Percentiles rank a stretch among this genome's conserved stretches.
Evolutionary conservation across 305 asterid species (phyloP).

Genomic region (Caryopteris hybrid): DNA sequence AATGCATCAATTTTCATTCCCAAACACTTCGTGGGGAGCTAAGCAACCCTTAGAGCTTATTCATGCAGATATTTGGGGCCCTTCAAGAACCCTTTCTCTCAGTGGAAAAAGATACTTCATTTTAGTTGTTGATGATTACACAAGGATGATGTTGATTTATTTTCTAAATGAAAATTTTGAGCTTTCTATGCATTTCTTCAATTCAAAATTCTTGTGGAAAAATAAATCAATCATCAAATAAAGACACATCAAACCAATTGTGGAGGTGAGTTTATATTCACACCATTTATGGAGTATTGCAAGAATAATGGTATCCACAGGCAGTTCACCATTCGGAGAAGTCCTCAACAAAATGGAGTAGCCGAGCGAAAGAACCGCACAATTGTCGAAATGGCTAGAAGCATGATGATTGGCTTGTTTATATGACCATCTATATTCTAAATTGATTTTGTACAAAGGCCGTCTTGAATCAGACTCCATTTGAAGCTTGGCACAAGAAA

Average conservation of each 20-base stretch:
- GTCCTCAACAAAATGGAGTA: not conserved
- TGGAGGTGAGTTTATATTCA: too few species aligned
- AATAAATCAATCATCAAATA: too few species aligned
- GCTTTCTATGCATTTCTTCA: not conserved
- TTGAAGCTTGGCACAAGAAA: too few species aligned
- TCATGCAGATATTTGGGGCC: not conserved
- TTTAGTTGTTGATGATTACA: not conserved
- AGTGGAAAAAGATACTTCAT: not conserved
- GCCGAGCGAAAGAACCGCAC: not conserved
- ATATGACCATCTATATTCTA: too few species aligned
- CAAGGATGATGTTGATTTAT: not conserved
- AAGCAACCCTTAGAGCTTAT: not conserved
- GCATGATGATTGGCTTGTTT: too few species aligned
- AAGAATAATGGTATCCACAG: not conserved
- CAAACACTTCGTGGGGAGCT: not conserved
- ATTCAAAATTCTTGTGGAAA: not conserved
- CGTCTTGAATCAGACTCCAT: too few species aligned
- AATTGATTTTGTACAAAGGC: too few species aligned
- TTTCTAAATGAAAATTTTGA: not conserved
- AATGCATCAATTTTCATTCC: not conserved
- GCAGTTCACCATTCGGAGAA: not conserved
- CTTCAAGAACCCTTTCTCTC: not conserved
- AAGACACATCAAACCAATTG: not conserved
- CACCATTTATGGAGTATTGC: too few species aligned
- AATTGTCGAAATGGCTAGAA: too few species aligned